Percentiles rank a stretch among this genome's conserved stretches.
Conservation (phyloP, 768 basidiomycete genomes). For the Porphyrellus cyaneotinctus region DNA sequence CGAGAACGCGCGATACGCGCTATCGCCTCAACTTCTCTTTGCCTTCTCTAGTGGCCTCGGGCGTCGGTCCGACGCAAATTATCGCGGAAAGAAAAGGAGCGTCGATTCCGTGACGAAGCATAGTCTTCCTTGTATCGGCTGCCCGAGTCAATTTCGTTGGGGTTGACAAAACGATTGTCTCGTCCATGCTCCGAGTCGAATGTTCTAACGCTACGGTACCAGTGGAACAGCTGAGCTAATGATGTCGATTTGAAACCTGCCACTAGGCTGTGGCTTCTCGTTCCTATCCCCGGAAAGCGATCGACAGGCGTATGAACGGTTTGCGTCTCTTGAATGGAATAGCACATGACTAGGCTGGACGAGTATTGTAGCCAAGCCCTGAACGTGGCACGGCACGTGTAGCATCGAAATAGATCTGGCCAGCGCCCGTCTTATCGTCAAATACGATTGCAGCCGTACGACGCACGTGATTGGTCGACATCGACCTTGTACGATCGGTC, state of each 20-base stretch:
- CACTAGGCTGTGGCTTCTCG: conserved; percentile 4
- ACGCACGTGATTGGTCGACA: conserved; percentile 1
- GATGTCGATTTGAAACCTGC: conserved; percentile 24
- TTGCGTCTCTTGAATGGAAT: conserved; percentile 6
- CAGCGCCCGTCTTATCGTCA: conserved; percentile 24
- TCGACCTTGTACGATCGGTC: background rate
- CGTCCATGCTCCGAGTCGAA: background rate
- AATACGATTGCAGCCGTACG: conserved; percentile 13
- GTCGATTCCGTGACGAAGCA: background rate
- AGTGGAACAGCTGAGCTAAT: conserved; percentile 29
- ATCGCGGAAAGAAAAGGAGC: background rate
- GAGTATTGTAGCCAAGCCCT: background rate
- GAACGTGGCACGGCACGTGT: conserved; percentile 23
- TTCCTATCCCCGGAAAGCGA: conserved; percentile 20
- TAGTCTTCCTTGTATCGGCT: background rate
- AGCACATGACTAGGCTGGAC: conserved; percentile 2
- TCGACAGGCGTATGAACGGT: conserved; percentile 12
- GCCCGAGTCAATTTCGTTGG: conserved; percentile 6
- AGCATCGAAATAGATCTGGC: conserved; percentile 4
- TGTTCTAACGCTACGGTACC: conserved; percentile 27
- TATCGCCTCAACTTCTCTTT: conserved; percentile 13
- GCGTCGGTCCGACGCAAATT: background rate
- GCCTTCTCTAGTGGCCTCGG: background rate
- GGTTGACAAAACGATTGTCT: conserved; percentile 13
- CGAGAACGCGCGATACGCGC: conserved; percentile 14